Base-by-base conservation (phyloP, 1,284 basidiomycete genomes). In the Cryptococcus sp. region DNA sequence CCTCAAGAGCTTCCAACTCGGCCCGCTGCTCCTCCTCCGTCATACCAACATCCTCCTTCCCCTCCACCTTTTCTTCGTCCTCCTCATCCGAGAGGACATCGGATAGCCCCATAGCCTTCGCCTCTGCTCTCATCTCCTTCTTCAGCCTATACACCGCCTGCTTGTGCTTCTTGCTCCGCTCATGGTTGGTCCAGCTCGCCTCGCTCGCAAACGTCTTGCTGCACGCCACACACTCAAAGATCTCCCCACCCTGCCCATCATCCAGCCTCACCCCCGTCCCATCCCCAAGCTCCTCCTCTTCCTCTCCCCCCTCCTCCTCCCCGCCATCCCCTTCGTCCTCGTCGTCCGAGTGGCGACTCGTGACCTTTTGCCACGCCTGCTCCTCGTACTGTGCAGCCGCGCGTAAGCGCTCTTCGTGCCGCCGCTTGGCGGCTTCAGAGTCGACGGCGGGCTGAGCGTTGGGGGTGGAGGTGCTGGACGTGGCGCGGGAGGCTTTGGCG, bases 221-320 rank as follows among this genome's bases (percentile, higher is more conserved):
- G 71, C 96, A 99, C 3, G 88, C 95, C n/a, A 98, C 87, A 69
- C 96, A 99, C 73, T 97, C 93, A 84, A 90, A 94, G 5, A 65
- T 59, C 55, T 71, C 65, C 2, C 64, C 65, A 8, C 68, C 73
- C 2, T 58, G 54, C 1, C 64, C 70, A 52, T 69, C 67, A 15
- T 70, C 69, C 46, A 63, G 46, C 12, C 67, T 55, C n/a, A 69
- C 64, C 1, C 65, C 71, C 2, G 63, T 70, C 1, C 66, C 69
- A 44, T 71, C 71, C 21, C 66, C 66, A 21, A 57, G 61, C 28
- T 70, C 63, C 15, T 55, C 59, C 3, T 72, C 73, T 20, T 75
- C 74, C 11, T 59, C 57, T 20, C 75, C 74, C 11, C 57, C 57
- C 4, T 33, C 28, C 28, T 33, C 28, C 9, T 33, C 28, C 2